These are phyloP conservation scores for Cordyceps fumosorosea DNA, from an alignment of 2,329 filamentous ascomycete genomes.

Conservation along the genomic window DNA sequence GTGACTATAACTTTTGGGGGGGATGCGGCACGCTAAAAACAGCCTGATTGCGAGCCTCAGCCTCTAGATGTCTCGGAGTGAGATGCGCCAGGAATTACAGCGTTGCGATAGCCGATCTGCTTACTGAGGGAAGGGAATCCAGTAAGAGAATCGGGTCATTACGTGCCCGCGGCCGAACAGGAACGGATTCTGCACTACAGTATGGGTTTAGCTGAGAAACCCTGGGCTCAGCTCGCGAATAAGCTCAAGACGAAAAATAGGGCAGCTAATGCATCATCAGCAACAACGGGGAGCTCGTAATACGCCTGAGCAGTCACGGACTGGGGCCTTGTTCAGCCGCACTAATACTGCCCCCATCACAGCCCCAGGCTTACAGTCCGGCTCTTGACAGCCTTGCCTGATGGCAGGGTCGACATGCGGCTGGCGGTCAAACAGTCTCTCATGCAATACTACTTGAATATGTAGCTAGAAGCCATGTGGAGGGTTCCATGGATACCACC, in stretches of 20 bases:
- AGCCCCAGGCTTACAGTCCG: background rate
- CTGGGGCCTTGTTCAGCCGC: background rate
- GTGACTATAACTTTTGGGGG: background rate
- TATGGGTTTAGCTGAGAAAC: background rate
- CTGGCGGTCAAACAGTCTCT: background rate
- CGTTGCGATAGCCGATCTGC: background rate
- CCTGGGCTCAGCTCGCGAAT: background rate
- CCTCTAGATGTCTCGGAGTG: too few relatives aligned
- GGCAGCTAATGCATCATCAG: slow-evolving; percentile 3
- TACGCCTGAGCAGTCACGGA: background rate
- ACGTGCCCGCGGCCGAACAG: background rate
- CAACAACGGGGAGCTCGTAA: background rate
- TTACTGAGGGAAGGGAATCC: background rate
- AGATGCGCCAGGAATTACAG: too few relatives aligned
- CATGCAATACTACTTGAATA: slow-evolving; percentile 1
- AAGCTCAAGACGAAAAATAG: background rate
- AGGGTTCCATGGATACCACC: background rate
- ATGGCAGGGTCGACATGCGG: too few relatives aligned
- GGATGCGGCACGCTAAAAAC: background rate
- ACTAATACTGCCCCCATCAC: background rate
- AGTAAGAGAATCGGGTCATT: background rate
- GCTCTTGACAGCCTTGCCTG: background rate
- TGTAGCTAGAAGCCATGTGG: background rate
- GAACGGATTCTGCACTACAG: background rate
- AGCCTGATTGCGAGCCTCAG: background rate